Base-by-base conservation (phyloP, 2,329 filamentous ascomycete species). In the Trichoderma koningiopsis region DNA sequence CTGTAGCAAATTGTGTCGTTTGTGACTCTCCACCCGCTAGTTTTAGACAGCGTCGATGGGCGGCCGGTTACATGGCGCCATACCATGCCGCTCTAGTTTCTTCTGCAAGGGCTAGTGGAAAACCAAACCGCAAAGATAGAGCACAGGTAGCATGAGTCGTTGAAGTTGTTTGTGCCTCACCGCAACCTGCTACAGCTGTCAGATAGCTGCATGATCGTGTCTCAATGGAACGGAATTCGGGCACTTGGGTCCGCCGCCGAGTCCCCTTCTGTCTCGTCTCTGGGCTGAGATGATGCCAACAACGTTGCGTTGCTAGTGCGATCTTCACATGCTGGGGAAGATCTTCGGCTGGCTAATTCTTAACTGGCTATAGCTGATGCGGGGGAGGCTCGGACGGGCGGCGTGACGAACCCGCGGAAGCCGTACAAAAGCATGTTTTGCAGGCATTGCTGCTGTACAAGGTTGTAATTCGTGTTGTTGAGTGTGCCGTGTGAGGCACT, bases 21-120 rank as follows among this genome's bases (percentile, higher is more conserved):
- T 43, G 40, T 43, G 53, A 37, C 64, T 67, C 64, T 55, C 55
- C 64, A 67, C 29, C 27, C 55, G 56, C 64, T 67, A 67, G n/a
- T 11, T 31, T 58, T 49, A 55, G 37, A 31, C 63, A 58, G 58
- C 58, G 52, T 22, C 35, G 47, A 43, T 33, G 52, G 62, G 33
- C 33, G 19, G 53, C 43, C 43, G 13, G 55, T 47, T 47, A 66
- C 37, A 57, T 66, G 63, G 63, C 31, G 52, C 53, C 29, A 58
- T 37, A 37, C 47, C 31, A 40, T 27, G 63, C 43, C 60, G 31
- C 53, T 31, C 53, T 49, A 27, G 63, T 64, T 33, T 57, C 24
- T 47, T 43, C 40, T 43, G 37, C 24, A 49, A 33, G 27, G 52
- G 13, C 40, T 24, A 58, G 13, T 40, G n/a, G 33, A 43, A 22